Base-by-base conservation (phyloP, 257 asterid genomes). In the Primulina huaijiensis region DNA sequence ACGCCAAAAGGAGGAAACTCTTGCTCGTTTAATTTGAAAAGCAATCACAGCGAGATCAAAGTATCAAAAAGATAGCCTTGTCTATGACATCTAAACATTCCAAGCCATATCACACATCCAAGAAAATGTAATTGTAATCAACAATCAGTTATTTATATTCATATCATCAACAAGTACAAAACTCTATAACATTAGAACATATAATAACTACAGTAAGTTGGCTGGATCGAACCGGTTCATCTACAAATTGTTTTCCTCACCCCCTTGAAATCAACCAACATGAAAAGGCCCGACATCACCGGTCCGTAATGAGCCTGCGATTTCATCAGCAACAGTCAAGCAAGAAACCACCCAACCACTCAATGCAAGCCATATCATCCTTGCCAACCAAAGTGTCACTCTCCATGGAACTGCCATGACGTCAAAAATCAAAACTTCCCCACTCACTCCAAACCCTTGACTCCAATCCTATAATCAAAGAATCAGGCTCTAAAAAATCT, bases 281-380 rank as follows among this genome's bases (percentile, higher is more conserved):
- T 82, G 87, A 75, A 84, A 86, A 70, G 92, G 86, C 68, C 96
- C 89, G 40, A 86, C 79, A 65, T 85, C 93, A 11, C 88, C 93
- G 11, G 73, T 75, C 38, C 90, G 69, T 38, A 84, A 65, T 3
- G 95, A 84, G 69, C 69, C 71, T 16, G 95, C 96, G 37, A 87
- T 78, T 83, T 89, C 96, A 79, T 87, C 92, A n/a, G 96, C 96
- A 58, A 84, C 85, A 29, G 79, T 82, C 75, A 89, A 80, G 79
- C 94, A 87, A 79, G 90, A 84, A 57, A 87, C 74, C 27, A 86
- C 84, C 90, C 92, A 88, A 60, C 85, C 78, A 80, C 75, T 62
- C 68, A 87, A 63, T 33, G 90, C 94, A 43, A 84, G 53, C 87
- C 87, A 89, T 73, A 87, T 73, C 84, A 85, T 80, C 67, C 78